Evolutionary conservation across 495 filamentous ascomycete species (phyloP), one percentile per base, ranked within the genome.

Genomic region (Aspergillus ostianus): DNA sequence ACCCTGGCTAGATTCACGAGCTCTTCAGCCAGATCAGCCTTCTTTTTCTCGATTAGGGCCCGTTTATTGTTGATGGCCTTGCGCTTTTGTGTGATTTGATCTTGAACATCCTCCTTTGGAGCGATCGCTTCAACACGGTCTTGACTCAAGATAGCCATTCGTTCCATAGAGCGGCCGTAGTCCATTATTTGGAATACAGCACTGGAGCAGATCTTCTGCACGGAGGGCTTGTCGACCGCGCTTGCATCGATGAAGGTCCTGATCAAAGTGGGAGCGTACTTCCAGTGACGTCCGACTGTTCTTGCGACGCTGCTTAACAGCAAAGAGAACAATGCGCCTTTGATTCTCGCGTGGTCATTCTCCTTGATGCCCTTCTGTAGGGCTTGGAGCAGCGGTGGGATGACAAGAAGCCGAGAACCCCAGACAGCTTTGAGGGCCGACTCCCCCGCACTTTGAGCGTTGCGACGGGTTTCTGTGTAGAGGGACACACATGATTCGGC

Each of bases 391-490:
- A 99, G 79, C 32, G 89, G 88, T 0, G 92, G 92, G 45, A 99
- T 96, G 44, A 98, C 89, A 5, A 97, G 79, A 0, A 90, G 87
- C 19, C 92, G 84, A 7, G 90, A 88, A 6, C 92, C 94, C 70
- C 93, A 88, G 26, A 98, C 82, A 41, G 86, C 87, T 73, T 96
- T 97, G n/a, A 97, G 82, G 0, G 95, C 93, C 6, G 93, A 93
- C 75, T 99, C 94, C 55, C 88, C 88, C 2, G 95, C 91, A 61
- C 84, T 87, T 68, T 99, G 94, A 36, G 94, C 94, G 56, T 95
- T 93, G 23, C 93, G 83, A 13, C 94, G 90, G 26, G 97, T 93
- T 65, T 99, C 94, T 0, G 94, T 92, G 68, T 99, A 99, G 18
- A 90, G 77, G n/a, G 93, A 96, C 26, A 97, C 90, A 58, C 89